Evolutionary conservation across 306 rosid species (phyloP), one percentile per base, ranked within the genome.

Genomic region (Albizia julibrissin): DNA sequence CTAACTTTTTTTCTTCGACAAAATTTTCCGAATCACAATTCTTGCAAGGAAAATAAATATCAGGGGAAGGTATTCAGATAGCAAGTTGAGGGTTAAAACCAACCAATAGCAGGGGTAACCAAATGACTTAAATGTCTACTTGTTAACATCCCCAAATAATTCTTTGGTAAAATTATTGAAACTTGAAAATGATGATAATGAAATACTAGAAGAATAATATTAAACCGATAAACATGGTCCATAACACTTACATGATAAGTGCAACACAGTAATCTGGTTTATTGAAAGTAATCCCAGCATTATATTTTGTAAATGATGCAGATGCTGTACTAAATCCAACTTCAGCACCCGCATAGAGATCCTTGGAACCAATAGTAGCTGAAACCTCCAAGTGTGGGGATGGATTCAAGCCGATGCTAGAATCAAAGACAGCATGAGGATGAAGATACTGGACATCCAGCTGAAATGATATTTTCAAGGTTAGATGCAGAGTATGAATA

Each of bases 401-500:
- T 65, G 98, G 97, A 79, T 90, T 91, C 88, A 95, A 84, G 75
- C 97, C 97, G 79, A 95, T 93, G 83, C 98, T 95, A 86, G 97
- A 91, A 85, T 91, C 92, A 77, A 93, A 46, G 59, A 92, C 92
- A 10, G 95, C 98, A 85, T 88, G 98, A 74, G 98, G 98, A 86
- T 93, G 98, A 66, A 86, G 85, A 87, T 95, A 93, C 82, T 89
- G 92, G 83, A 95, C 89, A 66, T 91, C 98, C 89, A 95, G 85
- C 98, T 95, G 94, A 79, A 72, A 64, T n/a, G 77, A 76, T 27
- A 71, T 69, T 71, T 14, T 71, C 44, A 73, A 16, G 75, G 78
- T 86, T 62, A 87, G 75, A 87, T 70, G 73, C 39, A 37, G 37
- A 8, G 72, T 39, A 44, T 33, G 76, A 37, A 77, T 56, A 47